A percentile compares a stretch with the other conserved stretches of the same genome.
phyloP scores from a whole-genome alignment of 2,329 filamentous ascomycete species.

The Phymatotrichopsis omnivora region DNA sequence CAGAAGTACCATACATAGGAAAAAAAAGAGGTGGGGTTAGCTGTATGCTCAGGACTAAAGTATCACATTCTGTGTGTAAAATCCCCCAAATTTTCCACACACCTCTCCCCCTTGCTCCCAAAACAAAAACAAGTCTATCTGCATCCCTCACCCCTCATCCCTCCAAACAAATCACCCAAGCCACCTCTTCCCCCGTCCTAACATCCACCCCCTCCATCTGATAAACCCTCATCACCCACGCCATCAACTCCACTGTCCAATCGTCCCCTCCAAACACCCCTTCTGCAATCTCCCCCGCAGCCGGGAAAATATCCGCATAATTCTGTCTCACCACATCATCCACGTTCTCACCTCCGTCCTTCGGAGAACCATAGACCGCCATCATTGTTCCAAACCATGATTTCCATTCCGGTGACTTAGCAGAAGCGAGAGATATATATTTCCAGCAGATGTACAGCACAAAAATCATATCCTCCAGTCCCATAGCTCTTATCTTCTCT shows the following conservation, averaged over 20 bases:
- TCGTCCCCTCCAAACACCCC: slow-evolving; percentile 17
- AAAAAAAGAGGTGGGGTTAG: too few species aligned
- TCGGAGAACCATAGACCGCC: background rate
- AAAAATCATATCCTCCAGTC: slow-evolving; percentile 23
- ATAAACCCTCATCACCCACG: slow-evolving; percentile 22
- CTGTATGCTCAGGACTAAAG: too few species aligned
- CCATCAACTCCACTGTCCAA: slow-evolving; percentile 23
- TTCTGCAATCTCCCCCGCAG: slow-evolving; percentile 8
- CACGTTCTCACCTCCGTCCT: slow-evolving; percentile 1
- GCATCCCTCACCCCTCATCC: too few species aligned
- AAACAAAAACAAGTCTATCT: too few species aligned
- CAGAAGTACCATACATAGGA: too few species aligned
- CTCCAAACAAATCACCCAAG: slow-evolving; percentile 13
- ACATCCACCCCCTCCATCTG: slow-evolving; percentile 19
- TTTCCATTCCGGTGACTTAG: background rate
- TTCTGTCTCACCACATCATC: slow-evolving; percentile 7
- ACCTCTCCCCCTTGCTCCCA: too few species aligned
- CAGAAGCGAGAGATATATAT: slow-evolving; percentile 4
- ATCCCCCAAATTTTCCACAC: too few species aligned
- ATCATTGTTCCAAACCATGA: slow-evolving; percentile 1
- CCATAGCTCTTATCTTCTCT: slow-evolving; percentile 9
- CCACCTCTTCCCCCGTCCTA: background rate
- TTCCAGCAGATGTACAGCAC: slow-evolving; percentile 24
- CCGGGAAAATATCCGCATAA: slow-evolving; percentile 21
- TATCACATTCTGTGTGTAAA: too few species aligned